phyloP scores from a whole-genome alignment of 371 early-diverging fungal genomes.

The Actinomortierella ambigua region DNA sequence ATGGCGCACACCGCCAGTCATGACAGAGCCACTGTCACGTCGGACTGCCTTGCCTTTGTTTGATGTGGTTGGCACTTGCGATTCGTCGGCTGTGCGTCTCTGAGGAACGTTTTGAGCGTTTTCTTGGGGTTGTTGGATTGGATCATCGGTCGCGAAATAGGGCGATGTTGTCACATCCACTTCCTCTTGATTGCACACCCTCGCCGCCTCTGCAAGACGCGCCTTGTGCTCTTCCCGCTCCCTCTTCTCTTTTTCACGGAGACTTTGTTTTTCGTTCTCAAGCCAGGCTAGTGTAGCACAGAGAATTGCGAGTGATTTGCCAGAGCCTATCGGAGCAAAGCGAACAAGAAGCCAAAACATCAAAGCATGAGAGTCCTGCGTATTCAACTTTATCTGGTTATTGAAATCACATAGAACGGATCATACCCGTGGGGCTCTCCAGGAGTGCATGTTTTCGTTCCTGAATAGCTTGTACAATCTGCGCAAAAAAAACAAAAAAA shows the following conservation, averaged over 20 bases:
- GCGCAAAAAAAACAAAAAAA: neutral
- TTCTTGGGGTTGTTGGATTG: neutral
- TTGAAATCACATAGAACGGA: neutral
- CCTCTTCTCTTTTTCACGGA: constrained; percentile 29
- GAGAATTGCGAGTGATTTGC: constrained; percentile 61
- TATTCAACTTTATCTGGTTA: neutral
- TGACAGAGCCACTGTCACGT: too few species aligned
- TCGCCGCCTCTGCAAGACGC: neutral
- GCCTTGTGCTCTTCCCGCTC: constrained; percentile 18
- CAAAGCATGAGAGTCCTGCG: too few species aligned
- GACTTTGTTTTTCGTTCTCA: constrained; percentile 9
- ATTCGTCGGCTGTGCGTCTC: too few species aligned
- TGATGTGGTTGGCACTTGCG: too few species aligned
- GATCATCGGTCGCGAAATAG: constrained; percentile 12
- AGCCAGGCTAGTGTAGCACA: constrained; percentile 56
- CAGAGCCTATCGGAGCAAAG: constrained; percentile 50
- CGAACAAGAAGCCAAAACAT: too few species aligned
- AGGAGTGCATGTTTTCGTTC: constrained; percentile 55
- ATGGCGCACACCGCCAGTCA: too few species aligned
- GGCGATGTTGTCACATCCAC: constrained; percentile 14
- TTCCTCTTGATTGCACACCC: constrained; percentile 1
- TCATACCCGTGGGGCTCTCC: constrained; percentile 64
- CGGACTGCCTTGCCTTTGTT: too few species aligned
- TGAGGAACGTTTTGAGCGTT: neutral
- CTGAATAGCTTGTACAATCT: constrained; percentile 60